Percentiles rank a stretch among this genome's conserved stretches.
These are phyloP conservation scores for Hypoxylon sp. DNA, from an alignment of 2,329 filamentous ascomycete genomes.

Conservation along the genomic window DNA sequence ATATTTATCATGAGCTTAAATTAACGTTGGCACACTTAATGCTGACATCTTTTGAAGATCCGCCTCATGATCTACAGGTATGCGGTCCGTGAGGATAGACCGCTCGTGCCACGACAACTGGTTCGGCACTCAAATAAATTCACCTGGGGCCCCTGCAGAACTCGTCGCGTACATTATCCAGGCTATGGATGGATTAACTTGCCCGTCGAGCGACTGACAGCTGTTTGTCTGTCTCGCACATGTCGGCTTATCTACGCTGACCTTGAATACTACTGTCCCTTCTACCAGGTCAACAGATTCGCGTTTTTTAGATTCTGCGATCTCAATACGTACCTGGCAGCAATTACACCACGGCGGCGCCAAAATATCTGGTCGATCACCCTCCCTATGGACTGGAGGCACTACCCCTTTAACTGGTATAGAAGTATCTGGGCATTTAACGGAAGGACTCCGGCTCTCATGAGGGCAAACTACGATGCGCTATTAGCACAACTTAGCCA, in stretches of 20 bases:
- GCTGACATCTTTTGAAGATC: constrained; percentile 30
- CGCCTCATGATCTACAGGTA: constrained; percentile 33
- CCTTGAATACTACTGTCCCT: constrained; percentile 8
- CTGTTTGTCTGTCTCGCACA: neutral
- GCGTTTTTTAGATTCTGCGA: neutral
- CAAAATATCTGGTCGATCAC: constrained; percentile 14
- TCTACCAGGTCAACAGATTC: constrained; percentile 31
- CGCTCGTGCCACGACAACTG: neutral
- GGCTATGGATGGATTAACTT: too few relatives aligned
- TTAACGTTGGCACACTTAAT: neutral
- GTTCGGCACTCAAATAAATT: constrained; percentile 21
- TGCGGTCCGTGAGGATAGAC: constrained; percentile 5
- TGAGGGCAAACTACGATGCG: neutral
- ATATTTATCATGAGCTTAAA: neutral
- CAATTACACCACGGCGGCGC: constrained; percentile 24
- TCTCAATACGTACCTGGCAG: constrained; percentile 1
- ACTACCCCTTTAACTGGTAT: neutral
- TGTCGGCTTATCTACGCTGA: constrained; percentile 18
- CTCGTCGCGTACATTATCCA: too few relatives aligned
- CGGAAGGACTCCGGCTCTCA: neutral
- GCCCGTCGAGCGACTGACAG: neutral
- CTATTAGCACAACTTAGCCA: constrained; percentile 8
- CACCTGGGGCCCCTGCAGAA: too few relatives aligned
- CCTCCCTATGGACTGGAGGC: neutral
- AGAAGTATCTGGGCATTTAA: neutral